phyloP scores from a whole-genome alignment of 176 grass and related monocot genomes.

The Cenchrus americanus region DNA sequence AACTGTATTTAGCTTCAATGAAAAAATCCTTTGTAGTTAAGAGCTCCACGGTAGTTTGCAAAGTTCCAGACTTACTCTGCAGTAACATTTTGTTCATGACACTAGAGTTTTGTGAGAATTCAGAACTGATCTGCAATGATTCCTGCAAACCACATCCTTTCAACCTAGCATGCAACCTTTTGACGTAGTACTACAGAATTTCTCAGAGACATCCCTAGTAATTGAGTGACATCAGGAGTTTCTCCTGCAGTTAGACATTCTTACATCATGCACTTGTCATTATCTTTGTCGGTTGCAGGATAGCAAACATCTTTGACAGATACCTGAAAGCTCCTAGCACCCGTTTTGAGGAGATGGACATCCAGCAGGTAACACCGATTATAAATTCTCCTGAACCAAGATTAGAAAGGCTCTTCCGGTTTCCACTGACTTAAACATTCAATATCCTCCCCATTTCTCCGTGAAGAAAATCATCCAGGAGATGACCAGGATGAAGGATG shows the following conservation, averaged over 20 bases:
- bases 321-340: slow-evolving; percentile 77
- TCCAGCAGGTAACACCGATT: slow-evolving; percentile 52
- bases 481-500: slow-evolving; percentile 75
- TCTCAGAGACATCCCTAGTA: neutral
- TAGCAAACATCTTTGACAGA: slow-evolving; percentile 68
- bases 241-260: no score
- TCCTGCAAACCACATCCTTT: neutral
- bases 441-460: neutral
- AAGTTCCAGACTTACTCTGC: neutral
- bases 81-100: neutral
- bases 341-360: slow-evolving; percentile 68
- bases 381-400: slow-evolving; percentile 15
- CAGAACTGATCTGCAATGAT: neutral
- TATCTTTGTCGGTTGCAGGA: slow-evolving; percentile 43
- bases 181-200: neutral
- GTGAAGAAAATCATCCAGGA: slow-evolving; percentile 68
- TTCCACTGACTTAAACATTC: no score
- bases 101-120: neutral
- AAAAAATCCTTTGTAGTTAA: no score
- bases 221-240: neutral
- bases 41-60: no score
- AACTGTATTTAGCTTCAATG: slow-evolving; percentile 4
- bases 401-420: neutral
- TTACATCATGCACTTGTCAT: no score
- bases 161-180: no score